These are phyloP conservation scores for Leccinellum luteum DNA, from an alignment of 768 basidiomycete species.

Conservation along the genomic window DNA sequence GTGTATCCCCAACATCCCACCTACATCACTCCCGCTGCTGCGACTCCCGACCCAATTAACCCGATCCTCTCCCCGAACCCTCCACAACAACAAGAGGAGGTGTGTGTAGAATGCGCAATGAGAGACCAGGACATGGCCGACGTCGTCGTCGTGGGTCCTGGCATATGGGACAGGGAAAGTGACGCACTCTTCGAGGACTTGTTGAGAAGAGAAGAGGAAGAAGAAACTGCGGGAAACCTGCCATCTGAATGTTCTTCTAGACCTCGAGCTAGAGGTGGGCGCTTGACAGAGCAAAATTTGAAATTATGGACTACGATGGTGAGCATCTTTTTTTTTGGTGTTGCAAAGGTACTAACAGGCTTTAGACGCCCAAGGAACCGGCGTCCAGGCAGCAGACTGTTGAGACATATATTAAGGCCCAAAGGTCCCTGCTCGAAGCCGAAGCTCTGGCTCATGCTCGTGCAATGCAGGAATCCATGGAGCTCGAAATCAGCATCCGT, in stretches of 20 bases:
- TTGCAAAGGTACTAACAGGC: constrained; percentile 4
- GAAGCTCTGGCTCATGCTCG: constrained; percentile 77
- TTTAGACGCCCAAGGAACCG: constrained; percentile 88
- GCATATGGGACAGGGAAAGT: constrained; percentile 90
- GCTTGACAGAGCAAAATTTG: constrained; percentile 73
- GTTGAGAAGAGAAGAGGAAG: constrained; percentile 66
- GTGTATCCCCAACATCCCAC: constrained; percentile 75
- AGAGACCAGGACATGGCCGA: constrained; percentile 98
- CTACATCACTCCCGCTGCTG: constrained; percentile 56
- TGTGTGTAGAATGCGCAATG: constrained; percentile 98
- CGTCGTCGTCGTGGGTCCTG: constrained; percentile 81
- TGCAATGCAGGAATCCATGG: constrained; percentile 74
- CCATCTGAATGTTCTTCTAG: constrained; percentile 52
- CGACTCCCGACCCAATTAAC: constrained; percentile 56
- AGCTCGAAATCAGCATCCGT: constrained; percentile 73
- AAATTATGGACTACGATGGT: constrained; percentile 80
- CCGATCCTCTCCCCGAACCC: constrained; percentile 59
- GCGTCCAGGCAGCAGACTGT: constrained; percentile 81
- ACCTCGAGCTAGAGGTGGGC: constrained; percentile 63
- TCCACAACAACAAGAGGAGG: constrained; percentile 62
- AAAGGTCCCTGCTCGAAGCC: constrained; percentile 76
- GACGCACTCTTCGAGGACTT: constrained; percentile 82
- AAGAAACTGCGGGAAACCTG: constrained; percentile 51
- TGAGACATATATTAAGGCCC: constrained; percentile 76
- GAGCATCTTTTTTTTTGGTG: constrained; percentile 30